A percentile compares a stretch with the other conserved stretches of the same genome.
phyloP scores from a whole-genome alignment of 139 green algal genomes.

The Edaphochlamys debaryana region DNA sequence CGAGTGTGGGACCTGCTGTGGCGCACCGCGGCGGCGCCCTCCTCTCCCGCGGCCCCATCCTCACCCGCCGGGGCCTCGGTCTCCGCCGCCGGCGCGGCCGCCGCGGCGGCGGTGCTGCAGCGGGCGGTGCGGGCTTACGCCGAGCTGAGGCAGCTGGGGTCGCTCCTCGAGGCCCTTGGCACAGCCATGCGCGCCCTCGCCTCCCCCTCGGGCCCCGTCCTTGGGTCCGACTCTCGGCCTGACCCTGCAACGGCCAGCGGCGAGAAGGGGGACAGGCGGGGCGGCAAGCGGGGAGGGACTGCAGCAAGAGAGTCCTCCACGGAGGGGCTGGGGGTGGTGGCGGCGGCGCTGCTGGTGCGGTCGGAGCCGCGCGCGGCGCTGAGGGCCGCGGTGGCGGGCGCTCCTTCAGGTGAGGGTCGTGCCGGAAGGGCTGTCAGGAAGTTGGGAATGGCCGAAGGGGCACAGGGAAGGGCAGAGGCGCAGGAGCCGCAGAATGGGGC shows the following conservation, averaged over 20 bases:
- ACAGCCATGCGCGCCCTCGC: background rate
- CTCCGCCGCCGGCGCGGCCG: background rate
- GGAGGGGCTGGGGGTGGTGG: background rate
- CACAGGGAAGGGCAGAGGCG: too few species aligned
- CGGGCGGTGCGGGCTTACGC: constrained; percentile 25
- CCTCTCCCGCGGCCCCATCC: background rate
- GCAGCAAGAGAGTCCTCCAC: too few species aligned
- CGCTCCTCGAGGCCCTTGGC: constrained; percentile 21
- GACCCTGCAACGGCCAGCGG: too few species aligned
- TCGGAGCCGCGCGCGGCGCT: constrained; percentile 26
- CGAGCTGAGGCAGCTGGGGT: constrained; percentile 38
- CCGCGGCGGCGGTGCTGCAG: constrained; percentile 1
- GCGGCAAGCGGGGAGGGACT: too few species aligned
- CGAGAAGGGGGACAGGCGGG: background rate
- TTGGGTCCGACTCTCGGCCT: too few species aligned
- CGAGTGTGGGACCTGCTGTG: constrained; percentile 35
- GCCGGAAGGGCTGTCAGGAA: too few species aligned
- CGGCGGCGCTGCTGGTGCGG: constrained; percentile 25
- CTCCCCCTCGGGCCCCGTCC: too few species aligned
- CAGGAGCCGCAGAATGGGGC: too few species aligned
- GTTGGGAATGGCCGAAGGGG: too few species aligned
- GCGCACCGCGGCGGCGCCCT: background rate
- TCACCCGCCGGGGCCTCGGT: too few species aligned
- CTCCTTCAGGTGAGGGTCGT: constrained; percentile 10
- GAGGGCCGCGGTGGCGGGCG: background rate